Evolutionary conservation across 768 basidiomycete species (phyloP).

Genomic region (Pseudohyphozyma bogoriensis): DNA sequence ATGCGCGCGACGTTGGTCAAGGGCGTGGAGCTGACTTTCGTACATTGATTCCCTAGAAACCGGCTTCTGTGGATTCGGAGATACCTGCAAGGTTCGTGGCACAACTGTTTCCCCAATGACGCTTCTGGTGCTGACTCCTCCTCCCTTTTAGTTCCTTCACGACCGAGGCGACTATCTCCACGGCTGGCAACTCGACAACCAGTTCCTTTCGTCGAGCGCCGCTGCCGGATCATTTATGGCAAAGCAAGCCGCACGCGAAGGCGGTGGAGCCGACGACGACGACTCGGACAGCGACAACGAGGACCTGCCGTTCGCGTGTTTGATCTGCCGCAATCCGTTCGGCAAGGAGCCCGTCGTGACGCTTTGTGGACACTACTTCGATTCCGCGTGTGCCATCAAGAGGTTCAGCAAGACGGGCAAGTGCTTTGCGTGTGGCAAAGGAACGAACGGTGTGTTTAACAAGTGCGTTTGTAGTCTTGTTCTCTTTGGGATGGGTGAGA

Average conservation of each 20-base stretch:
- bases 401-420: constrained; percentile 88
- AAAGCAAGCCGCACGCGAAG: constrained; percentile 48
- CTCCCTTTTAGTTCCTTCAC: constrained; percentile 63
- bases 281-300: constrained; percentile 57
- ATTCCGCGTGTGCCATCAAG: constrained; percentile 88
- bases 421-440: constrained; percentile 84
- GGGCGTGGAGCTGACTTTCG: constrained; percentile 6
- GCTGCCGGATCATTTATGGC: constrained; percentile 54
- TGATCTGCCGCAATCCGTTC: constrained; percentile 89
- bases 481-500: neutral
- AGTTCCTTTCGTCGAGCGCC: constrained; percentile 29
- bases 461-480: constrained; percentile 20
- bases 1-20: no score
- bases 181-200: constrained; percentile 95
- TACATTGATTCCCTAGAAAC: constrained; percentile 59
- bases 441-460: constrained; percentile 95
- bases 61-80: constrained; percentile 96
- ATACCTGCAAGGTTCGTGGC: constrained; percentile 68
- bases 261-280: constrained; percentile 50
- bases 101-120: neutral
- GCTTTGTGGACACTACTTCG: constrained; percentile 93
- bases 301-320: constrained; percentile 95
- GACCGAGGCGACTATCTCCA: constrained; percentile 85
- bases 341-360: constrained; percentile 83
- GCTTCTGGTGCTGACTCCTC: neutral